Evolutionary conservation across 2,329 filamentous ascomycete genomes (phyloP), one percentile per base, ranked within the genome.

Genomic region (Albifimbria verrucaria): DNA sequence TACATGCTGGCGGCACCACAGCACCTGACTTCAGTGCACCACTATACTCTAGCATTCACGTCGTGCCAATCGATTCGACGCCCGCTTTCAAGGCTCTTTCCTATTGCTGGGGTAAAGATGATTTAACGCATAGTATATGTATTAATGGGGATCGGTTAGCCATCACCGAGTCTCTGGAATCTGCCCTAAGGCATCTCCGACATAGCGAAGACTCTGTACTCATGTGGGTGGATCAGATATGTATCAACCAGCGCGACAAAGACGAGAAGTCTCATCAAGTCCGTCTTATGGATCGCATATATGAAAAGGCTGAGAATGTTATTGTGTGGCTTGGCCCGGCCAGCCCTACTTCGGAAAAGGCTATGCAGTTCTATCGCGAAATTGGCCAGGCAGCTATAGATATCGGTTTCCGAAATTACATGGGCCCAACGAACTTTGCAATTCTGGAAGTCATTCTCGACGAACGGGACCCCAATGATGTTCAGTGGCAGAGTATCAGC

Each of bases 201-300:
- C 9, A 32, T 32, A 7, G 15, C 15, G 15, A 32, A 7, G 26
- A 7, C 15, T 15, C 26, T 32, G 26, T 32, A 9, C 26, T 32
- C 26, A 32, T 32, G 26, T 32, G 26, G 26, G 26, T 32, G 26
- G 26, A 32, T 32, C 26, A 32, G n/a, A 36, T 51, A 17, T 52
- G 47, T 21, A 55, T 55, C 48, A 53, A 55, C 18, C 54, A 55
- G 48, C 44, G 23, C 28, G 47, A 53, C 51, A 45, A 24, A 9
- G 28, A 51, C 7, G 54, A 55, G 43, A 53, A 53, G 28, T 41
- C 25, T 5, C 12, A 42, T 10, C 51, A 55, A 44, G 54, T 55
- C 9, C 23, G 23, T 4, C 41, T 48, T 42, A 55, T 55, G 54
- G 48, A 51, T 18, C 24, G 26, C 6, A 52, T 56, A 18, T 53